Evolutionary conservation across 1,139 yeast species (phyloP).

Genomic region (Pichia sp.): DNA sequence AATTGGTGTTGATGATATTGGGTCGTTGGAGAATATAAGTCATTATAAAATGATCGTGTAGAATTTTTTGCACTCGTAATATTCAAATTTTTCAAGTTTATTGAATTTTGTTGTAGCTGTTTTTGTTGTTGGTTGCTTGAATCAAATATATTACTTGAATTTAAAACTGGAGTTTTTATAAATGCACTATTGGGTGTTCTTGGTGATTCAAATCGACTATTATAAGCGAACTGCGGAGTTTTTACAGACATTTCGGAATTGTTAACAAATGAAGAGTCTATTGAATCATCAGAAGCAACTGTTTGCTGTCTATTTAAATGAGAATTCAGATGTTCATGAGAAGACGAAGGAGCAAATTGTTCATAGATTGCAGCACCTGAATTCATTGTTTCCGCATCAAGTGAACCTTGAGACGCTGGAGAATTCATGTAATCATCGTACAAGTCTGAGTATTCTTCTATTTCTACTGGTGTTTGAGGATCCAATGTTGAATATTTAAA

Average conservation of each 20-base stretch:
- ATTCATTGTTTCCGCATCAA: slow-evolving; percentile 7
- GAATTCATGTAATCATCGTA: slow-evolving; percentile 20
- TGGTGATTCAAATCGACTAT: slow-evolving; percentile 4
- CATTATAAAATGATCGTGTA: too few relatives aligned
- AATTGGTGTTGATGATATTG: neutral
- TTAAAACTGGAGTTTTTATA: neutral
- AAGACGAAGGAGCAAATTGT: slow-evolving; percentile 7
- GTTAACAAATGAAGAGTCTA: slow-evolving; percentile 13
- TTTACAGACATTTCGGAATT: slow-evolving; percentile 2
- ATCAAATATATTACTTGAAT: neutral
- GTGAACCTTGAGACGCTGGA: slow-evolving; percentile 10
- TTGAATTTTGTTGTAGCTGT: neutral
- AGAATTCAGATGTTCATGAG: slow-evolving; percentile 1
- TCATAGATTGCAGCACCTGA: slow-evolving; percentile 14
- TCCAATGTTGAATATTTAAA: slow-evolving; percentile 8
- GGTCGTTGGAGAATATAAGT: neutral
- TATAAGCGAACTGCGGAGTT: slow-evolving; percentile 7
- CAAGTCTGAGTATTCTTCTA: slow-evolving; percentile 17
- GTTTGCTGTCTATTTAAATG: slow-evolving; percentile 1
- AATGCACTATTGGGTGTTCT: slow-evolving; percentile 1
- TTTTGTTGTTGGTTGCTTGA: neutral
- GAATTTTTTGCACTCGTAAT: neutral
- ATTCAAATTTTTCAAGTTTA: neutral
- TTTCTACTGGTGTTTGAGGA: slow-evolving; percentile 11
- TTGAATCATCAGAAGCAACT: slow-evolving; percentile 9